These are phyloP conservation scores for Arxiozyma telluris DNA, from an alignment of 1,139 yeast genomes.

Conservation along the genomic window DNA sequence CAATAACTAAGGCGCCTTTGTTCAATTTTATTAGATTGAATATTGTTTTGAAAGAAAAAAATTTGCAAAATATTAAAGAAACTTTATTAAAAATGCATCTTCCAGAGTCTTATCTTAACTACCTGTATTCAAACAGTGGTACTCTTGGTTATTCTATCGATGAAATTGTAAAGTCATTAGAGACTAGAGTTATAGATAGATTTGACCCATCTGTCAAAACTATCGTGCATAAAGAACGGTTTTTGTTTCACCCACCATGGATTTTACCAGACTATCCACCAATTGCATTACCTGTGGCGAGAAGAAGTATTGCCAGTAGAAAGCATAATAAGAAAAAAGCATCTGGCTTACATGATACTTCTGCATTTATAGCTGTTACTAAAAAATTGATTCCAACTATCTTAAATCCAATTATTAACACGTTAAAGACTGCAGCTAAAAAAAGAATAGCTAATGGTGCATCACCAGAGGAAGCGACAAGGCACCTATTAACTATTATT, in stretches of 20 bases:
- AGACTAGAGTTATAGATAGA: neutral
- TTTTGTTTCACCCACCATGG: constrained; percentile 30
- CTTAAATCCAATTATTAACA: constrained; percentile 26
- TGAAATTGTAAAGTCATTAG: constrained; percentile 4
- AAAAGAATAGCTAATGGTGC: constrained; percentile 29
- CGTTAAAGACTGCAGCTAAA: constrained; percentile 29
- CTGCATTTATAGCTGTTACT: constrained; percentile 11
- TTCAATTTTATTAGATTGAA: constrained; percentile 20
- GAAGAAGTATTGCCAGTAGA: constrained; percentile 15
- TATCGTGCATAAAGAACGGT: constrained; percentile 26
- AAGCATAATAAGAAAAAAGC: neutral
- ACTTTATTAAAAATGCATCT: constrained; percentile 6
- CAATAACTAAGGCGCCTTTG: constrained; percentile 22
- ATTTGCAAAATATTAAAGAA: constrained; percentile 11
- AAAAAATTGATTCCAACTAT: constrained; percentile 23
- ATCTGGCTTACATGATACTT: constrained; percentile 2
- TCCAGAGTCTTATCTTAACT: neutral
- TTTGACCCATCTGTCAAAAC: constrained; percentile 19
- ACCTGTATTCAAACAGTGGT: neutral
- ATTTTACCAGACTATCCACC: constrained; percentile 26
- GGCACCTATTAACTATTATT: constrained; percentile 27
- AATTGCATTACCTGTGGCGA: constrained; percentile 25
- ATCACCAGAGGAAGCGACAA: constrained; percentile 27
- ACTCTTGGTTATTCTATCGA: constrained; percentile 2
- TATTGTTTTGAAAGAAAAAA: neutral